Percentiles rank a stretch among this genome's conserved stretches.
These are phyloP conservation scores for Fusarium sp. DNA, from an alignment of 2,329 filamentous ascomycete genomes.

Conservation along the genomic window DNA sequence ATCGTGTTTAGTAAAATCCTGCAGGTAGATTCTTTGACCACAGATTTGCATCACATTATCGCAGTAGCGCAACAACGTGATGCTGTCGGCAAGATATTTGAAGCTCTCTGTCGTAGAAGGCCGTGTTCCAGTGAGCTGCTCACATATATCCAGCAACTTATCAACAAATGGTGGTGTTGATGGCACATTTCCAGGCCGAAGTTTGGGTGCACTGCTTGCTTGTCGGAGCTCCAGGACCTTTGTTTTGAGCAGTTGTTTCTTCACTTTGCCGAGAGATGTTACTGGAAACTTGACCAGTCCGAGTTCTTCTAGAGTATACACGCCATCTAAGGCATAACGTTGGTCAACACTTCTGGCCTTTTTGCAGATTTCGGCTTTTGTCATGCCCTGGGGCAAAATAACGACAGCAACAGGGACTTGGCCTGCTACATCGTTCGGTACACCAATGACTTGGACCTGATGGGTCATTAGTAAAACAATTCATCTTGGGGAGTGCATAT, in stretches of 20 bases:
- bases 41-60: slow-evolving; percentile 49
- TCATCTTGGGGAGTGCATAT: neutral
- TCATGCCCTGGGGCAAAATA: slow-evolving; percentile 48
- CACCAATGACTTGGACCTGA: slow-evolving; percentile 59
- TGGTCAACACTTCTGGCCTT: slow-evolving; percentile 52
- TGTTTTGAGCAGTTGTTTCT: slow-evolving; percentile 55
- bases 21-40: slow-evolving; percentile 52
- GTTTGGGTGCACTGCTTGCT: neutral
- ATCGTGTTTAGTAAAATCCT: slow-evolving; percentile 52
- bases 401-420: slow-evolving; percentile 63
- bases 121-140: slow-evolving; percentile 49
- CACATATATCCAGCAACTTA: slow-evolving; percentile 48
- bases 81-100: slow-evolving; percentile 54
- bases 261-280: slow-evolving; percentile 61
- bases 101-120: slow-evolving; percentile 48
- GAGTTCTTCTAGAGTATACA: slow-evolving; percentile 60
- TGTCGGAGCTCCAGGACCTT: slow-evolving; percentile 39
- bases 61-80: slow-evolving; percentile 56
- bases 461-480: slow-evolving; percentile 12
- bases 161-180: slow-evolving; percentile 31
- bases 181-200: neutral
- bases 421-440: slow-evolving; percentile 60
- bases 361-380: slow-evolving; percentile 52
- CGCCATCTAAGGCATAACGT: slow-evolving; percentile 56
- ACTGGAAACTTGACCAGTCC: slow-evolving; percentile 55